Evolutionary conservation across 495 filamentous ascomycete species (phyloP).

Genomic region (Recurvomyces mirabilis): DNA sequence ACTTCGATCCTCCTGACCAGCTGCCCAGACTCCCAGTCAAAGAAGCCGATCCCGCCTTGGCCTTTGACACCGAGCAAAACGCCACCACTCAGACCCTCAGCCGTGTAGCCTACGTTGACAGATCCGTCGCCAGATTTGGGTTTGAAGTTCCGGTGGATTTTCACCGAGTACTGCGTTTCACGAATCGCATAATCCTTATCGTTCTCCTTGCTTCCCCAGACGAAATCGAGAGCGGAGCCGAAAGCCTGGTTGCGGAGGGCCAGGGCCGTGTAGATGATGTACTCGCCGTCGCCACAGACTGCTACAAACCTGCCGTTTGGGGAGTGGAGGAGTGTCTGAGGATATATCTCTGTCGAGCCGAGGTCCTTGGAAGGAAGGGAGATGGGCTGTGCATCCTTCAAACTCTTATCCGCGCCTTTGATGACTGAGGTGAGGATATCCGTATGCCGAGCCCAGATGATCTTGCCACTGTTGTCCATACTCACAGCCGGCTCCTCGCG

Average conservation of each 20-base stretch:
- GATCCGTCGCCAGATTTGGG: slow-evolving; percentile 63
- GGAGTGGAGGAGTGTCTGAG: slow-evolving; percentile 87
- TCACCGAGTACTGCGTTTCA: slow-evolving; percentile 84
- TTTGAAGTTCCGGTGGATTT: slow-evolving; percentile 95
- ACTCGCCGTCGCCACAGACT: slow-evolving; percentile 94
- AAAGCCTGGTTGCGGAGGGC: slow-evolving; percentile 98
- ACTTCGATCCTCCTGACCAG: slow-evolving; percentile 92
- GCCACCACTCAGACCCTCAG: slow-evolving; percentile 81
- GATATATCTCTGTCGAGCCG: slow-evolving; percentile 92
- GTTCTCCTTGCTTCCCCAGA: slow-evolving; percentile 95
- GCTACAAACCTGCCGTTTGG: slow-evolving; percentile 95
- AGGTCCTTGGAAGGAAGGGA: slow-evolving; percentile 84
- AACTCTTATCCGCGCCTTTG: slow-evolving; percentile 70
- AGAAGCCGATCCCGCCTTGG: slow-evolving; percentile 87
- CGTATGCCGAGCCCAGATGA: slow-evolving; percentile 89
- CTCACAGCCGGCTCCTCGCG: slow-evolving; percentile 94
- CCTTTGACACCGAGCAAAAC: slow-evolving; percentile 91
- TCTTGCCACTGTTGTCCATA: slow-evolving; percentile 90
- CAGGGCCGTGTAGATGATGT: slow-evolving; percentile 95
- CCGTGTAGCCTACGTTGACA: slow-evolving; percentile 90
- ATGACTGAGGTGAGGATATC: slow-evolving; percentile 91
- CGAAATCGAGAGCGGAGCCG: slow-evolving; percentile 87
- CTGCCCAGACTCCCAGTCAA: slow-evolving; percentile 85
- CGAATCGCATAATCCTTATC: slow-evolving; percentile 97
- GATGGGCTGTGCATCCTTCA: slow-evolving; percentile 84